These are phyloP conservation scores for Komagataea norvegica DNA, from an alignment of 1,139 yeast species.

Conservation along the genomic window DNA sequence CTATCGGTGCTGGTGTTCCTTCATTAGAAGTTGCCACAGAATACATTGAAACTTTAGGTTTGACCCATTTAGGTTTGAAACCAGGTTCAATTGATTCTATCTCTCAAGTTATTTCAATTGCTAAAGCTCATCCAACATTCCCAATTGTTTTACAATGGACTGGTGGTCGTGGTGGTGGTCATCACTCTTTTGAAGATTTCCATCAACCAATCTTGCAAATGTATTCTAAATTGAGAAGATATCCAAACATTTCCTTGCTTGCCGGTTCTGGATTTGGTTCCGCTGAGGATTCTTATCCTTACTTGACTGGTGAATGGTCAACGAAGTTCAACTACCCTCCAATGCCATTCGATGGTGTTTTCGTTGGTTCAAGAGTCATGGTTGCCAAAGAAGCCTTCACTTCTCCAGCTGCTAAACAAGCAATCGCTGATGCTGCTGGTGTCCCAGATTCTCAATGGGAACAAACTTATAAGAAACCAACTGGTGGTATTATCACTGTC, in stretches of 20 bases:
- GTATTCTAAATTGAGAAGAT: constrained; percentile 92
- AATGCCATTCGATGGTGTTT: constrained; percentile 98
- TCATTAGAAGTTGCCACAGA: constrained; percentile 95
- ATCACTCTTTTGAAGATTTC: constrained; percentile 98
- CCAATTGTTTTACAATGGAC: constrained; percentile 99
- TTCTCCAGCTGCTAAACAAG: constrained; percentile 87
- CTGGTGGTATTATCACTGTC: constrained; percentile 96
- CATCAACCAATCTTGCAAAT: constrained; percentile 95
- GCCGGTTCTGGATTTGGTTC: constrained; percentile 99
- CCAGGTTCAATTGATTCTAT: constrained; percentile 97
- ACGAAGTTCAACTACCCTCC: constrained; percentile 81
- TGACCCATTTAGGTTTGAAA: constrained; percentile 91
- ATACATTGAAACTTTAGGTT: constrained; percentile 86
- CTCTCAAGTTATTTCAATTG: constrained; percentile 79
- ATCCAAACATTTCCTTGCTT: constrained; percentile 78
- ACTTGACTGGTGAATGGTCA: constrained; percentile 97
- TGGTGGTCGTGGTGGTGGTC: constrained; percentile 99
- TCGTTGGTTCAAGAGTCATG: constrained; percentile 97
- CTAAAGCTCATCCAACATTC: constrained; percentile 92
- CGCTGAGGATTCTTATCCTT: constrained; percentile 93
- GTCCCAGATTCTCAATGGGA: constrained; percentile 89
- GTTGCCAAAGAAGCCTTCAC: constrained; percentile 95
- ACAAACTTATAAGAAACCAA: constrained; percentile 85
- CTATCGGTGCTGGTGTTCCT: constrained; percentile 99
- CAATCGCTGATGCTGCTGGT: constrained; percentile 89